A percentile compares a stretch with the other conserved stretches of the same genome.
Evolutionary conservation across 768 basidiomycete species (phyloP).

Genomic region (Pleurotus sapidus): DNA sequence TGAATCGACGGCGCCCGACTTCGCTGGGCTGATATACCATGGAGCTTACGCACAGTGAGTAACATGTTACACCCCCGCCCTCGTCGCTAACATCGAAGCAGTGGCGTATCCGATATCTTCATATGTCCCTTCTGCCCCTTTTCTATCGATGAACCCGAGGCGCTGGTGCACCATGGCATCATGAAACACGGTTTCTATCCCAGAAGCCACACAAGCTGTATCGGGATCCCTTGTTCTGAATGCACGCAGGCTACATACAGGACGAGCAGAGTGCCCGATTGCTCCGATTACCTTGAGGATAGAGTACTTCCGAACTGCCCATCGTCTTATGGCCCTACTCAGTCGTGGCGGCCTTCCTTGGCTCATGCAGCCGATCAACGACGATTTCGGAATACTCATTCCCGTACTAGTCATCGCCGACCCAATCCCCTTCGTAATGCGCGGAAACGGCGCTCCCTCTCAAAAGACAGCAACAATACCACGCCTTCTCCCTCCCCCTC

Average conservation of each 20-base stretch:
- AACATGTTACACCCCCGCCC: background rate
- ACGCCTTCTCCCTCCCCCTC: background rate
- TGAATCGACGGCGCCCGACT: background rate
- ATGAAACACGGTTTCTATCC: slow-evolving; percentile 7
- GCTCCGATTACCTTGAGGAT: too few relatives aligned
- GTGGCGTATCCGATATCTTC: background rate
- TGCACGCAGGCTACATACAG: background rate
- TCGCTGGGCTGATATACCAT: background rate
- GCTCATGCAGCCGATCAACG: background rate
- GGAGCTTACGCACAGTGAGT: background rate
- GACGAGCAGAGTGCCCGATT: too few relatives aligned
- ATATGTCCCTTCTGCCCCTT: slow-evolving; percentile 1
- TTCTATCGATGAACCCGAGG: background rate
- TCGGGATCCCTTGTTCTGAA: background rate
- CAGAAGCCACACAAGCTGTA: background rate
- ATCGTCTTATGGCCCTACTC: background rate
- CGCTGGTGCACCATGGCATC: background rate
- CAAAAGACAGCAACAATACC: background rate
- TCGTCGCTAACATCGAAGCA: background rate
- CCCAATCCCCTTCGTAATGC: background rate
- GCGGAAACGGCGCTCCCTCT: background rate
- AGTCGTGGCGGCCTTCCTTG: too few relatives aligned
- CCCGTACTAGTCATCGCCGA: background rate
- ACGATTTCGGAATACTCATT: background rate
- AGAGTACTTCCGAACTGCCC: too few relatives aligned